These are phyloP conservation scores for Colletotrichum salicis DNA, from an alignment of 2,329 filamentous ascomycete species.

Conservation along the genomic window DNA sequence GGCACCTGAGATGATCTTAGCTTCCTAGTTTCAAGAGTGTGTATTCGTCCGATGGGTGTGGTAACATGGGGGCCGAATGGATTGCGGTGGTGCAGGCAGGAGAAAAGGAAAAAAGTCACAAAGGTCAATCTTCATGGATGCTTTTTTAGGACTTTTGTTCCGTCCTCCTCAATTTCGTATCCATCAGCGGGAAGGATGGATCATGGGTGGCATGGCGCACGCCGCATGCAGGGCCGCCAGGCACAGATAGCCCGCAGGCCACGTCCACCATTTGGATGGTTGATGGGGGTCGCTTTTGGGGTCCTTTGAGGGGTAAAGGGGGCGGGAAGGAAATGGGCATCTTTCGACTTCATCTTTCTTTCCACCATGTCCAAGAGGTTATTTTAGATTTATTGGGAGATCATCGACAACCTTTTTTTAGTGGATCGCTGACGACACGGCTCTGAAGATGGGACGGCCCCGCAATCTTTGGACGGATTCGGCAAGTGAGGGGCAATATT, in stretches of 20 bases:
- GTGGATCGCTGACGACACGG: constrained; percentile 33
- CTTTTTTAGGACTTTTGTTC: not conserved
- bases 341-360: constrained; percentile 21
- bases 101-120: not conserved
- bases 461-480: constrained; percentile 10
- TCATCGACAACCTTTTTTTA: constrained; percentile 27
- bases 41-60: constrained; percentile 22
- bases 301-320: not conserved
- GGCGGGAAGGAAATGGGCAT: constrained; percentile 20
- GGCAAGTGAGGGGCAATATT: constrained; percentile 32
- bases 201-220: constrained; percentile 2
- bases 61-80: constrained; percentile 21
- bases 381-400: constrained; percentile 34
- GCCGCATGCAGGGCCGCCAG: constrained; percentile 1
- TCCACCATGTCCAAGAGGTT: constrained; percentile 24
- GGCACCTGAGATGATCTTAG: constrained; percentile 23
- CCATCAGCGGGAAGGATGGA: constrained; percentile 13
- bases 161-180: not conserved
- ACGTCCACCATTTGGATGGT: constrained; percentile 5
- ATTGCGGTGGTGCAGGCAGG: not conserved
- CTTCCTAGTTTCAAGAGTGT: not conserved
- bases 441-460: not conserved
- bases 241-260: not conserved
- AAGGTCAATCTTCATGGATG: not conserved
- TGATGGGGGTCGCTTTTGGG: not conserved